Conservation (phyloP, 805 yeast genomes). For the Lipomyces oligophaga region DNA sequence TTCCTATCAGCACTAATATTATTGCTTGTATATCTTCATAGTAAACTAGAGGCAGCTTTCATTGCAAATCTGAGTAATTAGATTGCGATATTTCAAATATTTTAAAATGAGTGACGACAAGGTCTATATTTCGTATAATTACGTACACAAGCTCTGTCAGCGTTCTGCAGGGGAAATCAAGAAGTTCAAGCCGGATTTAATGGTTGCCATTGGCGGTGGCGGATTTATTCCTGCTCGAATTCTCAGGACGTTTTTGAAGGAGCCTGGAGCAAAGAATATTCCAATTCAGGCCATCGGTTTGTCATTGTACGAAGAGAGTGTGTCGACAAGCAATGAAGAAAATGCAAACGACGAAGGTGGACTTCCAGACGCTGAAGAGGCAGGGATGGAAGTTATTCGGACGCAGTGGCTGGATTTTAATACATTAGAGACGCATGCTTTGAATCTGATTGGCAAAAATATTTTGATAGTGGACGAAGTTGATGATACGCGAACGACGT, state of each 20-base stretch:
- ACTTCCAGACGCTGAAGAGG: constrained; percentile 42
- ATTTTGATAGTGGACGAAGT: constrained; percentile 84
- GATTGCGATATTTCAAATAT: too few relatives aligned
- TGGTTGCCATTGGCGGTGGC: constrained; percentile 94
- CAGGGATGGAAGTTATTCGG: constrained; percentile 77
- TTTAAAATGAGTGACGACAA: too few relatives aligned
- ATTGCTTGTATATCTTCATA: too few relatives aligned
- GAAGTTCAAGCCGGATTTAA: constrained; percentile 75
- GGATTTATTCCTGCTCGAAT: constrained; percentile 98
- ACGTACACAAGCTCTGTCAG: constrained; percentile 79
- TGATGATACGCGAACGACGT: constrained; percentile 86
- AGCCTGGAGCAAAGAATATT: constrained; percentile 80
- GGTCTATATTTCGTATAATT: constrained; percentile 67
- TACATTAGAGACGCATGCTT: constrained; percentile 62
- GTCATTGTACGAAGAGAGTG: constrained; percentile 81
- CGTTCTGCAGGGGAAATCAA: constrained; percentile 53
- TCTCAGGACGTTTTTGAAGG: constrained; percentile 85
- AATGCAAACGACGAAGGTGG: constrained; percentile 35
- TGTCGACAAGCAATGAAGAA: constrained; percentile 41
- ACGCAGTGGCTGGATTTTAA: constrained; percentile 90
- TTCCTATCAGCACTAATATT: too few relatives aligned
- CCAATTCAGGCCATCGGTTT: constrained; percentile 93
- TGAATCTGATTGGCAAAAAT: constrained; percentile 75
- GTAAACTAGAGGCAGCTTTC: too few relatives aligned
- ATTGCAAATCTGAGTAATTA: too few relatives aligned